Evolutionary conservation across 805 yeast genomes (phyloP), one percentile per base, ranked within the genome.

Genomic region (Saccharomycopsis sp.): DNA sequence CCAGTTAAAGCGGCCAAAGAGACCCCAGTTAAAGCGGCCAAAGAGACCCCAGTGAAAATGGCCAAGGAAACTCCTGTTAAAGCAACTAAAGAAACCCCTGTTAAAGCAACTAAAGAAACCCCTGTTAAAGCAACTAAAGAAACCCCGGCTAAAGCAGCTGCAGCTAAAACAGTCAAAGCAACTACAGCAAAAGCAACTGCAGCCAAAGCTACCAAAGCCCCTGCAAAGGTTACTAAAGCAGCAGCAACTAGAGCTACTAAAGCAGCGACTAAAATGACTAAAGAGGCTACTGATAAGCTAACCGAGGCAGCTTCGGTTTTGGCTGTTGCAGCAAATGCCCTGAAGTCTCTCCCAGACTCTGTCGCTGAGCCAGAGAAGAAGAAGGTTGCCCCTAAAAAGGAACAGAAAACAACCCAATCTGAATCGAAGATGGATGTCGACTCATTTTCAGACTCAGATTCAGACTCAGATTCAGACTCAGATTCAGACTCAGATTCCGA

Each of bases 381-480:
- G n/a, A n/a, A n/a, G n/a, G n/a, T n/a, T n/a, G n/a, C n/a, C 38
- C 12, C 38, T 29, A 29, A 29, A 29, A 29, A 29, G 12, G 38
- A 29, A n/a, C n/a, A n/a, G n/a, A n/a, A n/a, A n/a, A n/a, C n/a
- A n/a, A n/a, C n/a, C n/a, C n/a, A n/a, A n/a, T n/a, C n/a, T 12
- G 12, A 29, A 7, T 29, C 38, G 12, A 29, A 29, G 38, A 29
- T 29, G 38, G 29, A n/a, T 14, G 78, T 77, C 19, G 67, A 62
- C 15, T 78, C 78, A 62, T 75, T 67, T 5, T 29, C 38, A n/a
- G 64, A 75, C 69, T 64, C 79, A 66, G 65, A 75, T 68, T 64
- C 81, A 59, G 66, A 74, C 76, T 59, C 81, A 63, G 47, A 75
- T 75, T 23, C 76, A 67, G 66, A 74, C 70, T 59, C 59, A 51